Evolutionary conservation across 129 eudicot genomes (phyloP).

Genomic region (Artemisia tridentata): DNA sequence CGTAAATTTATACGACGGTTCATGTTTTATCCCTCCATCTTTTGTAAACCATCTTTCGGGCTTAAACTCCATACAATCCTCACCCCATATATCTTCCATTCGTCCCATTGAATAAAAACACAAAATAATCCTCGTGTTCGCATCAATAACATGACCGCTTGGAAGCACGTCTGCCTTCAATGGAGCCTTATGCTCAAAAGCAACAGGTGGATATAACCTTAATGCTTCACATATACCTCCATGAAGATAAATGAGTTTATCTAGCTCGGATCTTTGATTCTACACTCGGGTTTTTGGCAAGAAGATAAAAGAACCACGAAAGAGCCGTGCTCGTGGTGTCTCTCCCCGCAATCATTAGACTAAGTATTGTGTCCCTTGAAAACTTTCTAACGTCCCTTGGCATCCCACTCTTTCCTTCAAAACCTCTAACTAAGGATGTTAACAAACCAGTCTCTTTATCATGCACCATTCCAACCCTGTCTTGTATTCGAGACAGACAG

Average conservation of each 20-base stretch:
- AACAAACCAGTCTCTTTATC: conserved; percentile 22
- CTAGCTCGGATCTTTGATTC: conserved; percentile 40
- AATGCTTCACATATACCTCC: conserved; percentile 65
- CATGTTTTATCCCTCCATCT: conserved; percentile 49
- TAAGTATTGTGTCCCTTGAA: conserved; percentile 40
- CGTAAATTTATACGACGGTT: conserved; percentile 53
- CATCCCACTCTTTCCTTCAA: conserved; percentile 8
- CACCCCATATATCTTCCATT: conserved; percentile 59
- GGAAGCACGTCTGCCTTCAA: conserved; percentile 40
- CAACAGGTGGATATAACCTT: conserved; percentile 60
- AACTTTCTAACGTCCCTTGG: conserved; percentile 20
- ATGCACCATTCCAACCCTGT: neutral
- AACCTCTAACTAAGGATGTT: conserved; percentile 10
- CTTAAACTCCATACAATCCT: conserved; percentile 59
- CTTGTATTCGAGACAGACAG: conserved; percentile 17
- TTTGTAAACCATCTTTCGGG: conserved; percentile 60
- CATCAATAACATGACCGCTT: conserved; percentile 41
- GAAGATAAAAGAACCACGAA: conserved; percentile 61
- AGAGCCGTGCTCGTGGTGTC: conserved; percentile 61
- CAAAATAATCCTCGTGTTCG: conserved; percentile 30
- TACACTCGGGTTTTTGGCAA: conserved; percentile 34
- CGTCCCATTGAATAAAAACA: conserved; percentile 54
- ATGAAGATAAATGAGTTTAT: conserved; percentile 54
- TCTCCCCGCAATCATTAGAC: conserved; percentile 53
- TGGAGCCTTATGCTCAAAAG: conserved; percentile 54